Conservation (phyloP, 768 basidiomycete genomes). For the Kwoniella dejecticola region DNA sequence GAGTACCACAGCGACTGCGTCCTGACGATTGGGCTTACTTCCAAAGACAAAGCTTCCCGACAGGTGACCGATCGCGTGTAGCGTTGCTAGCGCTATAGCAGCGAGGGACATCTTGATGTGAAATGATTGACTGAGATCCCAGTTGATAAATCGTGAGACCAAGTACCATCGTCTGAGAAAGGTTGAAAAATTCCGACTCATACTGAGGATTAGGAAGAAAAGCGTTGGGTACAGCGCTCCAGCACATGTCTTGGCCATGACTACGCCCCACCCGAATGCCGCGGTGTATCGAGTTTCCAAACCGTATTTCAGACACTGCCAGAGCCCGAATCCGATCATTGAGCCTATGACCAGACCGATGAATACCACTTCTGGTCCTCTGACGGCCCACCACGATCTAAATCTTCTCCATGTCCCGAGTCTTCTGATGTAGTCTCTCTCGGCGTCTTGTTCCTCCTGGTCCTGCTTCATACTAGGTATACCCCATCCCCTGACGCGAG, state of each 20-base stretch:
- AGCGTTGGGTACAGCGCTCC: slow-evolving; percentile 28
- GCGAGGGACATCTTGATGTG: slow-evolving; percentile 29
- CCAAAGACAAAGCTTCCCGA: slow-evolving; percentile 32
- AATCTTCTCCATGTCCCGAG: slow-evolving; percentile 14
- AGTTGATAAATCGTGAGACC: slow-evolving; percentile 32
- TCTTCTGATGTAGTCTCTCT: slow-evolving; percentile 24
- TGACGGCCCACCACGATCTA: slow-evolving; percentile 30
- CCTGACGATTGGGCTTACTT: slow-evolving; percentile 1
- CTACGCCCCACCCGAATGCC: slow-evolving; percentile 36
- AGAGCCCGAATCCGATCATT: slow-evolving; percentile 21
- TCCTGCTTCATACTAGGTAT: slow-evolving; percentile 34
- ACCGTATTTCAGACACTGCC: slow-evolving; percentile 33
- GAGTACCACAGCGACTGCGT: slow-evolving; percentile 18
- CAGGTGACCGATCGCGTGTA: slow-evolving; percentile 33
- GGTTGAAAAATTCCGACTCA: slow-evolving; percentile 33
- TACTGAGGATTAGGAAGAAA: slow-evolving; percentile 33
- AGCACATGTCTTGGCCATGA: slow-evolving; percentile 32
- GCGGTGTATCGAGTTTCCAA: slow-evolving; percentile 18
- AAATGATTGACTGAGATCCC: slow-evolving; percentile 33
- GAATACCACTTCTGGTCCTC: slow-evolving; percentile 29
- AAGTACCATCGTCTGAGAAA: slow-evolving; percentile 27
- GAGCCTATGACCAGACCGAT: slow-evolving; percentile 19
- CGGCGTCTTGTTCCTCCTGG: slow-evolving; percentile 17
- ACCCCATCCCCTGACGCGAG: slow-evolving; percentile 22
- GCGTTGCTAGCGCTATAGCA: slow-evolving; percentile 24